Percentiles rank a stretch among this genome's conserved stretches.
Conservation (phyloP, 1,139 yeast genomes). For the Scheffersomyces titani region DNA sequence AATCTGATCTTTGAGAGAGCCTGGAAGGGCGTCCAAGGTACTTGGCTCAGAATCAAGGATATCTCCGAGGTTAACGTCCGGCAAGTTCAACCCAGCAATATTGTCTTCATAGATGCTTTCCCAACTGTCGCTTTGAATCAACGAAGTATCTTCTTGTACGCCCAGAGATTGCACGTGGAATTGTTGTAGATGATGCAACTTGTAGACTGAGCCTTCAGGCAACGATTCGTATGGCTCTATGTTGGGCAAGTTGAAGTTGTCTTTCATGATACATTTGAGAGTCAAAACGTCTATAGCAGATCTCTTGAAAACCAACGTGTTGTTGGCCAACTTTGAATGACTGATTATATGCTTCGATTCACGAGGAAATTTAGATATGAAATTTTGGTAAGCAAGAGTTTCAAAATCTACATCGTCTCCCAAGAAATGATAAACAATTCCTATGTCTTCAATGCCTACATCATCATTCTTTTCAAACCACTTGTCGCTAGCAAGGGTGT, state of each 20-base stretch:
- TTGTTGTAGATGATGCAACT: constrained; percentile 36
- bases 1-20: constrained; percentile 50
- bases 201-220: constrained; percentile 11
- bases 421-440: constrained; percentile 72
- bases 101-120: constrained; percentile 42
- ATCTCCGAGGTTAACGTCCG: constrained; percentile 15
- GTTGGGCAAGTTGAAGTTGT: constrained; percentile 54
- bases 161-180: constrained; percentile 27
- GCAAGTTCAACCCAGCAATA: constrained; percentile 31
- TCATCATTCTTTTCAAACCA: constrained; percentile 26
- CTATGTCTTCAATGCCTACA: constrained; percentile 39
- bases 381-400: constrained; percentile 42
- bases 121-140: constrained; percentile 34
- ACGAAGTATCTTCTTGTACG: constrained; percentile 20
- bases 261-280: constrained; percentile 56
- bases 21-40: constrained; percentile 15
- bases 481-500: constrained; percentile 35
- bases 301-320: constrained; percentile 59
- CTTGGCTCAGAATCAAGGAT: constrained; percentile 21
- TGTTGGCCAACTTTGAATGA: constrained; percentile 63
- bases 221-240: constrained; percentile 22
- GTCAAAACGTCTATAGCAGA: constrained; percentile 56
- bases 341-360: constrained; percentile 65
- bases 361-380: constrained; percentile 51
- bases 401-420: constrained; percentile 62